These are phyloP conservation scores for Hypoxylon sp. DNA, from an alignment of 2,329 filamentous ascomycete species.

Conservation along the genomic window DNA sequence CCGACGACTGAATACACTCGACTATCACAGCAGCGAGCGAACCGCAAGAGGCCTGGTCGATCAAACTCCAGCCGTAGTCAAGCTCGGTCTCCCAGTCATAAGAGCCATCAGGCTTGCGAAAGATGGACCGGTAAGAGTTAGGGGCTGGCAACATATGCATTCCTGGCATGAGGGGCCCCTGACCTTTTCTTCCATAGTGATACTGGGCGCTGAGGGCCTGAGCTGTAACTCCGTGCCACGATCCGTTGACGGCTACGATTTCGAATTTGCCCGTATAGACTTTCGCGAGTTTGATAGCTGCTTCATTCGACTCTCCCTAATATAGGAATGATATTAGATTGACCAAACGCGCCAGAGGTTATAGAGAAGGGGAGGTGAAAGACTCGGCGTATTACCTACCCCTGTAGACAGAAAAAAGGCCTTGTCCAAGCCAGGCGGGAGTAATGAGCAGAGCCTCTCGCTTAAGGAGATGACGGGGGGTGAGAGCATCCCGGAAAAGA, in stretches of 20 bases:
- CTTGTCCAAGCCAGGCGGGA: slow-evolving; percentile 64
- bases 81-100: slow-evolving; percentile 76
- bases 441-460: slow-evolving; percentile 61
- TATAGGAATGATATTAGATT: neutral
- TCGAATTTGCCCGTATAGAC: slow-evolving; percentile 74
- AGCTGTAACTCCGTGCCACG: slow-evolving; percentile 72
- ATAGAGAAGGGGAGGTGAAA: neutral
- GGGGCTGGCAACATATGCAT: slow-evolving; percentile 69
- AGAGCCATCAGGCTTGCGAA: slow-evolving; percentile 68
- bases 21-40: slow-evolving; percentile 74
- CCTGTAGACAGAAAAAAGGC: slow-evolving; percentile 71
- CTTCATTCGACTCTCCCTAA: slow-evolving; percentile 65
- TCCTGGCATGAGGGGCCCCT: slow-evolving; percentile 65
- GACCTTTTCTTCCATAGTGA: slow-evolving; percentile 64
- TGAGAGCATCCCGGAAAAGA: slow-evolving; percentile 70
- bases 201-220: slow-evolving; percentile 67
- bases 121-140: slow-evolving; percentile 71
- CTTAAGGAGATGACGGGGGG: slow-evolving; percentile 68
- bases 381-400: slow-evolving; percentile 43
- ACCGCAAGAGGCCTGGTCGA: slow-evolving; percentile 70
- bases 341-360: neutral
- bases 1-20: slow-evolving; percentile 70
- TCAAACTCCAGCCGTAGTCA: slow-evolving; percentile 70
- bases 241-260: slow-evolving; percentile 69
- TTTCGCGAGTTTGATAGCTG: slow-evolving; percentile 74